Percentiles rank a stretch among this genome's conserved stretches.
phyloP scores from a whole-genome alignment of 2,329 filamentous ascomycete species.

The Alternaria sp. region DNA sequence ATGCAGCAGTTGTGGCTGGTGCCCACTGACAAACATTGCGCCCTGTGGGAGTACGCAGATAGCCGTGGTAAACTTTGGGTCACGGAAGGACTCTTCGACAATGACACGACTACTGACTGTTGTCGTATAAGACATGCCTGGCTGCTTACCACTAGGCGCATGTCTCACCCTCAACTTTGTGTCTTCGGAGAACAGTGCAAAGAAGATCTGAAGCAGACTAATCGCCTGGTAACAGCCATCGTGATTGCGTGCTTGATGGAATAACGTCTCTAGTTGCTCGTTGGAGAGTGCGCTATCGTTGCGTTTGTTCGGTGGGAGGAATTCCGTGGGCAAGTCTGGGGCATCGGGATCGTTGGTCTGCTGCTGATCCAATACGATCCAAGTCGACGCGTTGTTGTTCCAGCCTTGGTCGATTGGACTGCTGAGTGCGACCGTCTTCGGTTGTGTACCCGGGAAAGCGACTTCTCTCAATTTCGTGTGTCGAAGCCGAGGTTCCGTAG shows the following conservation, averaged over 20 bases:
- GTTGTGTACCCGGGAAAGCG: background rate
- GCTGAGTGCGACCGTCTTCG: background rate
- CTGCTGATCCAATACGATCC: background rate
- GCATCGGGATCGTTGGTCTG: background rate
- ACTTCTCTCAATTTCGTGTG: slow-evolving; percentile 1
- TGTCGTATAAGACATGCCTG: background rate
- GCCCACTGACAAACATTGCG: background rate
- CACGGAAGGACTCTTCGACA: background rate
- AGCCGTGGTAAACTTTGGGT: background rate
- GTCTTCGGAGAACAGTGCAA: background rate
- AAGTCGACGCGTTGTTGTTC: slow-evolving; percentile 3
- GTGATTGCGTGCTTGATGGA: slow-evolving; percentile 2
- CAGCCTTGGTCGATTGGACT: background rate
- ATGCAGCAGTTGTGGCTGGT: background rate
- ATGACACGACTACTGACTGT: background rate
- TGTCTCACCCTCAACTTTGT: slow-evolving; percentile 1
- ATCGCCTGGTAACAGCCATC: background rate
- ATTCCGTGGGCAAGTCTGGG: background rate
- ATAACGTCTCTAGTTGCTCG: background rate
- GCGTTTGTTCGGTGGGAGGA: background rate
- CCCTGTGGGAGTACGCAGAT: background rate
- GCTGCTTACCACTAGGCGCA: background rate
- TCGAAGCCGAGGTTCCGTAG: background rate
- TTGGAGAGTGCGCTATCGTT: background rate
- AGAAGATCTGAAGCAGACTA: background rate